A percentile compares a stretch with the other conserved stretches of the same genome.
These are phyloP conservation scores for Metschnikowia kofuensis DNA, from an alignment of 805 yeast species.

Conservation along the genomic window DNA sequence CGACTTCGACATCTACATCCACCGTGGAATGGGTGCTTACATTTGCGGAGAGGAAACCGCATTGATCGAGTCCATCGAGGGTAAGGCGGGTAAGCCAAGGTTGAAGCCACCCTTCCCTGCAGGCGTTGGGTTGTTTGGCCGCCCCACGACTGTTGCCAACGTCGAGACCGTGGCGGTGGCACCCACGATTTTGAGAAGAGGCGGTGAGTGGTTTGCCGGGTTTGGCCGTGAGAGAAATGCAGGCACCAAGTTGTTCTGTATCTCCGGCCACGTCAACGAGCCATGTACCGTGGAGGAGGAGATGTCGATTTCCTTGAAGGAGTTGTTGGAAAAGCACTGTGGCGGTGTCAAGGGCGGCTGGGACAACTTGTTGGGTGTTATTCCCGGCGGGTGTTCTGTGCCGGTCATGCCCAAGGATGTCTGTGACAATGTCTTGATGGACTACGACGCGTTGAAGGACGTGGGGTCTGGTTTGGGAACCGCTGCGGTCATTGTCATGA, in stretches of 20 bases:
- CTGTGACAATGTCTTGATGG: slow-evolving; percentile 76
- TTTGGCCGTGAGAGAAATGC: slow-evolving; percentile 83
- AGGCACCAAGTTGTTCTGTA: slow-evolving; percentile 82
- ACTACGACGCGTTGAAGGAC: slow-evolving; percentile 80
- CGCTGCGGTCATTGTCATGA: slow-evolving; percentile 90
- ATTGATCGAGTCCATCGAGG: slow-evolving; percentile 82
- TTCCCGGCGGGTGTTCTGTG: slow-evolving; percentile 90
- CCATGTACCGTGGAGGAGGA: slow-evolving; percentile 94
- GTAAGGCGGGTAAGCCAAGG: slow-evolving; percentile 92
- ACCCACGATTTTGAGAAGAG: slow-evolving; percentile 85
- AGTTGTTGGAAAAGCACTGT: slow-evolving; percentile 82
- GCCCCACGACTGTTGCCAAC: slow-evolving; percentile 88
- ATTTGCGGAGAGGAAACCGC: slow-evolving; percentile 93
- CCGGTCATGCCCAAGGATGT: slow-evolving; percentile 70
- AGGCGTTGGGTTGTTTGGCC: slow-evolving; percentile 86
- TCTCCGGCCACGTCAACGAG: slow-evolving; percentile 87
- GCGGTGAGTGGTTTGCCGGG: slow-evolving; percentile 81
- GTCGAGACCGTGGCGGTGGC: slow-evolving; percentile 91
- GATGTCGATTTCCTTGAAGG: slow-evolving; percentile 84
- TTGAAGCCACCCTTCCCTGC: slow-evolving; percentile 95
- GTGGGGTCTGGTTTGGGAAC: slow-evolving; percentile 89
- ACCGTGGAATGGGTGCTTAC: slow-evolving; percentile 93
- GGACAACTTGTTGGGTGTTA: slow-evolving; percentile 84
- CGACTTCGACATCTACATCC: slow-evolving; percentile 78
- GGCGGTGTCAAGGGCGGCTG: slow-evolving; percentile 92